Conservation (phyloP, 768 basidiomycete species). For the Lyophyllum semitale region DNA sequence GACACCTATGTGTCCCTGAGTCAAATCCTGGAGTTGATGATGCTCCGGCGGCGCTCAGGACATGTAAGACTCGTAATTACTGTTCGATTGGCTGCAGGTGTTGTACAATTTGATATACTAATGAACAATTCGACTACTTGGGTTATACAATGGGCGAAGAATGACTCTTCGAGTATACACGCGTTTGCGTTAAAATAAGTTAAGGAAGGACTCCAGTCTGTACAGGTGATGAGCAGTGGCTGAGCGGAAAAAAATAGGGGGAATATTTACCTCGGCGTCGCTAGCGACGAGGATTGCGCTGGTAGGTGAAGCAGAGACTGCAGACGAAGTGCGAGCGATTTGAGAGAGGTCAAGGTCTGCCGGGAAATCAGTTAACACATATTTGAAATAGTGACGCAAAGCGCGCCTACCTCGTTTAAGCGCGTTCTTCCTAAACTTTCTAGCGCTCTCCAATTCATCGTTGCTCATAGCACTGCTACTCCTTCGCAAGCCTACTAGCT, state of each 20-base stretch:
- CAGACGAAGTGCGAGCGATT: constrained; percentile 84
- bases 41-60: too few species aligned
- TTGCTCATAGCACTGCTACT: constrained; percentile 50
- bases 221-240: not conserved
- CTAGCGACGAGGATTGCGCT: not conserved
- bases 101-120: not conserved
- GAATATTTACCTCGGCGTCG: not conserved
- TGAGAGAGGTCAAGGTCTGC: constrained; percentile 62
- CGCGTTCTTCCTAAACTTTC: constrained; percentile 71
- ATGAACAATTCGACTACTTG: not conserved
- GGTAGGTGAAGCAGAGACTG: constrained; percentile 57
- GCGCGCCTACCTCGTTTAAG: constrained; percentile 66
- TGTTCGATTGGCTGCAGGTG: not conserved
- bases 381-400: constrained; percentile 22
- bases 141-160: not conserved
- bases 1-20: not conserved
- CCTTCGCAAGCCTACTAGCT: constrained; percentile 32
- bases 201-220: not conserved
- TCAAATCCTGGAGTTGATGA: not conserved
- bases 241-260: not conserved
- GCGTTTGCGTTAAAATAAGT: not conserved
- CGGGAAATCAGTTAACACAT: constrained; percentile 1
- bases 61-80: too few species aligned
- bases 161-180: not conserved
- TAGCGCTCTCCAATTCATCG: constrained; percentile 67